These are phyloP conservation scores for Penicillium coprophilum DNA, from an alignment of 495 filamentous ascomycete genomes.

Conservation along the genomic window DNA sequence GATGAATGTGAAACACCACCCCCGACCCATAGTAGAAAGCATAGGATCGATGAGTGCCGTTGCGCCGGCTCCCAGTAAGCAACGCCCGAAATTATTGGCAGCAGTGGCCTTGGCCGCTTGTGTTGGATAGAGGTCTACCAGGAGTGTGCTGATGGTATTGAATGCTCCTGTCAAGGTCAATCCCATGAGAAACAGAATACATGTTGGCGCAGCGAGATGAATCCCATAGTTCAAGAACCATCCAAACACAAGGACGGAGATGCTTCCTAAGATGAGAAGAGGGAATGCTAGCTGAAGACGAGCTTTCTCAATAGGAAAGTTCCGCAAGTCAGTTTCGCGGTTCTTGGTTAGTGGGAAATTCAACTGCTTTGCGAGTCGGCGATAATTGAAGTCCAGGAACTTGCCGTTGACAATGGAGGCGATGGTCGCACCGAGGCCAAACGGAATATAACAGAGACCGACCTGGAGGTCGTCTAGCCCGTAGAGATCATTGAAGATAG, in stretches of 20 bases:
- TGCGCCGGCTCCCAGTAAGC: slow-evolving; percentile 64
- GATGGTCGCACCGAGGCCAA: slow-evolving; percentile 61
- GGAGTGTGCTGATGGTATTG: slow-evolving; percentile 57
- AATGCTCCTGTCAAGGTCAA: slow-evolving; percentile 55
- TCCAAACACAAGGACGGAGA: slow-evolving; percentile 39
- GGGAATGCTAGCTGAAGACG: slow-evolving; percentile 54
- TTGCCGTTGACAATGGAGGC: slow-evolving; percentile 88
- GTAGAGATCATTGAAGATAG: slow-evolving; percentile 44
- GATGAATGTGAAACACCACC: slow-evolving; percentile 71
- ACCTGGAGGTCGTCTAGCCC: slow-evolving; percentile 49
- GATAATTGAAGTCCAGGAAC: slow-evolving; percentile 57
- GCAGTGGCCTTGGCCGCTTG: slow-evolving; percentile 65
- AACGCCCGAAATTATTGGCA: slow-evolving; percentile 68
- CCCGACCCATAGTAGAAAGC: slow-evolving; percentile 61
- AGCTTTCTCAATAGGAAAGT: slow-evolving; percentile 66
- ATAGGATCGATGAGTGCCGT: slow-evolving; percentile 67
- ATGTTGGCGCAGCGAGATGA: slow-evolving; percentile 45
- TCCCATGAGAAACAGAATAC: slow-evolving; percentile 62
- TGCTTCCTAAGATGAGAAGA: slow-evolving; percentile 37
- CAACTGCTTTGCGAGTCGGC: slow-evolving; percentile 34
- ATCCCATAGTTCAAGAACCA: slow-evolving; percentile 38
- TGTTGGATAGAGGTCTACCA: slow-evolving; percentile 65
- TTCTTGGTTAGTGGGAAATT: slow-evolving; percentile 51
- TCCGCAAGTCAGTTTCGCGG: slow-evolving; percentile 50
- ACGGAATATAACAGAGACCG: slow-evolving; percentile 51